Evolutionary conservation across 2,329 filamentous ascomycete species (phyloP).

Genomic region (Fusarium kyushuense): DNA sequence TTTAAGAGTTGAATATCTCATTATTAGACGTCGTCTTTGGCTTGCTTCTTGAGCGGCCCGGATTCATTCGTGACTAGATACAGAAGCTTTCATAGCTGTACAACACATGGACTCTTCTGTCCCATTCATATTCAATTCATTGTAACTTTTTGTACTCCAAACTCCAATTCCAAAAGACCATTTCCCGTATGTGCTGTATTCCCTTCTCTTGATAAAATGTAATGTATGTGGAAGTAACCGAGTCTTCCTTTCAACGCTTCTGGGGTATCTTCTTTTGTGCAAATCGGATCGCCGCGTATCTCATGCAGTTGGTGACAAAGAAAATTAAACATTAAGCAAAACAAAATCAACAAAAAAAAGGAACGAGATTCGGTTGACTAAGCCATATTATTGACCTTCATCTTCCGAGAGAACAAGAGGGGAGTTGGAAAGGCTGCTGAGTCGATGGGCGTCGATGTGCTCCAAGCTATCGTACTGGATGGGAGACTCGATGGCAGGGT

Average conservation of each 20-base stretch:
- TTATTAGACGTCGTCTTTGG: conserved; percentile 27
- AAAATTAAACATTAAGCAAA: conserved; percentile 33
- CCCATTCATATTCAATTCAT: conserved; percentile 24
- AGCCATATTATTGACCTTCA: conserved; percentile 26
- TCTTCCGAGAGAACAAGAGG: conserved; percentile 29
- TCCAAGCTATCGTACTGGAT: conserved; percentile 57
- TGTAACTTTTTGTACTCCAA: conserved; percentile 34
- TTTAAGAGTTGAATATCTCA: conserved; percentile 21
- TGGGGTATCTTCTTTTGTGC: conserved; percentile 46
- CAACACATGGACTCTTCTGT: conserved; percentile 33
- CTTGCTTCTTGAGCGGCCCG: conserved; percentile 39
- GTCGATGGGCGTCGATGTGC: conserved; percentile 48
- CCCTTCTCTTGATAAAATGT: conserved; percentile 44
- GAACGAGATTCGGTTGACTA: conserved; percentile 2
- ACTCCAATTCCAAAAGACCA: conserved; percentile 31
- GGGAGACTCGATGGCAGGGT: conserved; percentile 58
- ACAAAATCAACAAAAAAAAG: no score
- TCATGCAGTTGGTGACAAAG: conserved; percentile 39
- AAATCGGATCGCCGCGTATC: conserved; percentile 48
- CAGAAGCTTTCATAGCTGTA: conserved; percentile 36
- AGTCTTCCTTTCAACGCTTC: conserved; percentile 47
- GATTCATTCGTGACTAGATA: conserved; percentile 33
- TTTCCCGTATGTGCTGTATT: conserved; percentile 45
- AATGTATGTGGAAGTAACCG: conserved; percentile 33
- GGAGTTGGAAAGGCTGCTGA: conserved; percentile 42